These are phyloP conservation scores for Rhizopogon vesiculosus DNA, from an alignment of 768 basidiomycete species.

Conservation along the genomic window DNA sequence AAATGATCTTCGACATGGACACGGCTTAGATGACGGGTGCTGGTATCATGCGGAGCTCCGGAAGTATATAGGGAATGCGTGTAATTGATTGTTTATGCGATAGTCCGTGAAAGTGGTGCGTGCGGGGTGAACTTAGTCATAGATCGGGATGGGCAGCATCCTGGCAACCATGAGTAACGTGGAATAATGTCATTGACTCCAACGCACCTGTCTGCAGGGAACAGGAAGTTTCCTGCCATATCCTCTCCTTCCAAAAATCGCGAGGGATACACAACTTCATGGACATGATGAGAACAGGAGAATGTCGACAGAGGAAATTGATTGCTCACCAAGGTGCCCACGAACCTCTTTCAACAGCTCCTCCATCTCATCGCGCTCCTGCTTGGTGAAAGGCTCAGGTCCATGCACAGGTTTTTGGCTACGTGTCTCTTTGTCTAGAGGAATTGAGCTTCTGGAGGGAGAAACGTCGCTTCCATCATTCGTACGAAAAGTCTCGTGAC, in stretches of 20 bases:
- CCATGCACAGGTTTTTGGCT: conserved; percentile 39
- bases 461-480: conserved; percentile 19
- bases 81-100: not conserved
- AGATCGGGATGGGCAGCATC: conserved; percentile 71
- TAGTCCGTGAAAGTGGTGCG: not conserved
- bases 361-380: conserved; percentile 91
- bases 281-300: not conserved
- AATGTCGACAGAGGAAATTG: not conserved
- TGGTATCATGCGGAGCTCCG: not conserved
- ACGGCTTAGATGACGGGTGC: not conserved
- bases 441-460: conserved; percentile 14
- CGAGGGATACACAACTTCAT: conserved; percentile 75
- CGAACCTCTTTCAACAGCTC: conserved; percentile 65
- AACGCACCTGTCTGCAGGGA: conserved; percentile 76
- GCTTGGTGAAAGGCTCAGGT: conserved; percentile 71
- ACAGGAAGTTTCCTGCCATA: conserved; percentile 86
- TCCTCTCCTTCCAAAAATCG: conserved; percentile 94
- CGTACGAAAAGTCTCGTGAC: conserved; percentile 12
- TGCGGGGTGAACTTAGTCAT: conserved; percentile 36
- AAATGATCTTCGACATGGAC: conserved; percentile 2
- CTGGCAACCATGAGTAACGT: conserved; percentile 24
- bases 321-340: conserved; percentile 77
- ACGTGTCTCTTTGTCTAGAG: conserved; percentile 33
- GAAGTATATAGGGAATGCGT: not conserved
- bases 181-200: not conserved